These are phyloP conservation scores for Bidens hawaiensis DNA, from an alignment of 140 eudicot genomes.

Conservation along the genomic window DNA sequence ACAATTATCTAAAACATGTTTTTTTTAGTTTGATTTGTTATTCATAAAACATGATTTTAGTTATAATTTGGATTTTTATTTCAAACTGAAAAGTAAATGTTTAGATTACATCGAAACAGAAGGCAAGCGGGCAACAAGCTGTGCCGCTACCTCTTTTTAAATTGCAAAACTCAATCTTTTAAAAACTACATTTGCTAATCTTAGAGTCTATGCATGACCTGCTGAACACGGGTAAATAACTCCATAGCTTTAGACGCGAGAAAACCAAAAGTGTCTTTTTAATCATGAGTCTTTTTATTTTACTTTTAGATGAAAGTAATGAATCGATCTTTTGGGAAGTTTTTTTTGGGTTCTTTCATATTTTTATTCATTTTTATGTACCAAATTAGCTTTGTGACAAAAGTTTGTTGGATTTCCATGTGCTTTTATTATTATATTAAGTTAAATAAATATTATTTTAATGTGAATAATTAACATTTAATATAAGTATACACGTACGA, in stretches of 20 bases:
- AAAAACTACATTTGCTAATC: too few species aligned
- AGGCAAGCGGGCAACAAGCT: too few species aligned
- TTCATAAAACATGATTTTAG: neutral
- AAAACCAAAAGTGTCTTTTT: too few species aligned
- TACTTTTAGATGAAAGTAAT: conserved; percentile 10
- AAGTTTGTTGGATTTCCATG: conserved; percentile 6
- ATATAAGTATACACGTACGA: neutral
- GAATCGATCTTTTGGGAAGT: neutral
- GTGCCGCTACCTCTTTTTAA: too few species aligned
- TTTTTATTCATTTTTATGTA: neutral
- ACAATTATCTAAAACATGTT: too few species aligned
- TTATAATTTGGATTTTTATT: too few species aligned
- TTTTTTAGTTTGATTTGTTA: neutral
- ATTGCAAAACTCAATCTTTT: too few species aligned
- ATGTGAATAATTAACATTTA: neutral
- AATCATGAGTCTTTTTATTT: neutral
- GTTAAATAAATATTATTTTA: neutral
- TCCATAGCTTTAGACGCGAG: too few species aligned
- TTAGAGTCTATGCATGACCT: too few species aligned
- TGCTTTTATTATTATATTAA: neutral
- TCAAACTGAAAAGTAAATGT: too few species aligned
- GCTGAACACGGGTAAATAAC: too few species aligned
- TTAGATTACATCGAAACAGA: too few species aligned
- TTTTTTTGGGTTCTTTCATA: neutral
- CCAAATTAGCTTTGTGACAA: conserved; percentile 4